These are phyloP conservation scores for Protomyces arabidopsidicola DNA, from an alignment of 1,139 yeast genomes.

Conservation along the genomic window DNA sequence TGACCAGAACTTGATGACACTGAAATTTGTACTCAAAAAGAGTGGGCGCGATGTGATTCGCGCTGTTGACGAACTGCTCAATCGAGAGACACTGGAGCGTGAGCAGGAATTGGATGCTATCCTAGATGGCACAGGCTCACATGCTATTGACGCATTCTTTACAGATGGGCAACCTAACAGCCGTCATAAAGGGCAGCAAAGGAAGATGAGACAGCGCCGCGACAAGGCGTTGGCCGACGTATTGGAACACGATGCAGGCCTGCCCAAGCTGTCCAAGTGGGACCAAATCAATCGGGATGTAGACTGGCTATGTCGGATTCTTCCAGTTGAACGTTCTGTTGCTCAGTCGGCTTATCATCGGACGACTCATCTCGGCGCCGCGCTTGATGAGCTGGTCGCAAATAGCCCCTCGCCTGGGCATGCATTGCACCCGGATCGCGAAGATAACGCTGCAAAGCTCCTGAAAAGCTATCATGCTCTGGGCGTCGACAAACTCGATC, in stretches of 20 bases:
- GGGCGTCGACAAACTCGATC: not conserved
- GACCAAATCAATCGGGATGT: conserved; percentile 17
- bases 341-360: conserved; percentile 18
- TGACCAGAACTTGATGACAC: conserved; percentile 5
- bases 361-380: conserved; percentile 15
- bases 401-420: not conserved
- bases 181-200: not conserved
- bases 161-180: not conserved
- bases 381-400: conserved; percentile 8
- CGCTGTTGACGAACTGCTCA: conserved; percentile 28
- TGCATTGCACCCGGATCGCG: not conserved
- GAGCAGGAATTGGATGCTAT: conserved; percentile 10
- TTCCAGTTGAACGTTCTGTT: not conserved
- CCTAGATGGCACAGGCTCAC: conserved; percentile 1
- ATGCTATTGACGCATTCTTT: conserved; percentile 14
- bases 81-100: conserved; percentile 24
- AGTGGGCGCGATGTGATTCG: conserved; percentile 21
- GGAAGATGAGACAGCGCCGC: not conserved
- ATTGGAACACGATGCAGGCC: not conserved
- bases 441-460: not conserved
- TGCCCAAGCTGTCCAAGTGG: conserved; percentile 13
- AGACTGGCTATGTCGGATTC: conserved; percentile 7
- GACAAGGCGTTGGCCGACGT: not conserved
- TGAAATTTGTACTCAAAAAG: conserved; percentile 24
- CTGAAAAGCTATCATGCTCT: conserved; percentile 3